phyloP scores from a whole-genome alignment of 768 basidiomycete species.

The Calocybe cyanea region DNA sequence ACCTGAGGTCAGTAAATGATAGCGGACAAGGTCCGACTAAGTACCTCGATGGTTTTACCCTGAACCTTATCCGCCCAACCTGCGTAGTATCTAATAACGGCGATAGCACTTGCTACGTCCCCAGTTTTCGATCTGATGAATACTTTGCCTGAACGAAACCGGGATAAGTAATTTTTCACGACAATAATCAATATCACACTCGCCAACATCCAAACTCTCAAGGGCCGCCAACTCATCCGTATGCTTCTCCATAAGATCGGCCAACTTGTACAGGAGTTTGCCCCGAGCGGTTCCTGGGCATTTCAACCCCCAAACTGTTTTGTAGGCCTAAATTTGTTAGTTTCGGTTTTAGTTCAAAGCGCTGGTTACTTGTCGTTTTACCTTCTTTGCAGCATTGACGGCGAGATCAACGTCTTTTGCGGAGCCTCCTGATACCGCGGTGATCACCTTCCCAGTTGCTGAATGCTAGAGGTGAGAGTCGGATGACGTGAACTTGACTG shows the following conservation, averaged over 20 bases:
- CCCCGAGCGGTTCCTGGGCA: conserved; percentile 35
- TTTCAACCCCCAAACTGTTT: conserved; percentile 66
- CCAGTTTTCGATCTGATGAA: conserved; percentile 41
- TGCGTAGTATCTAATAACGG: conserved; percentile 67
- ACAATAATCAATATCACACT: conserved; percentile 9
- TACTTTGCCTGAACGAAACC: conserved; percentile 43
- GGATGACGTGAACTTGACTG: background rate
- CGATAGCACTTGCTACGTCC: conserved; percentile 46
- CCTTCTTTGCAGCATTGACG: conserved; percentile 55
- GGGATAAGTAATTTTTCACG: background rate
- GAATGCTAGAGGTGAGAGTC: conserved; percentile 20
- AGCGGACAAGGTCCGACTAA: conserved; percentile 76
- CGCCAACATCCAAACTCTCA: conserved; percentile 22
- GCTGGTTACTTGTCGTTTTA: background rate
- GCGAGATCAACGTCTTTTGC: conserved; percentile 63
- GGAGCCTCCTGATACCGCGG: conserved; percentile 49
- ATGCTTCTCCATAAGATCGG: conserved; percentile 25
- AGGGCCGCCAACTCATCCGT: conserved; percentile 26
- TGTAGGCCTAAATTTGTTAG: conserved; percentile 28
- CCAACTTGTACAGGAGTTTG: conserved; percentile 27
- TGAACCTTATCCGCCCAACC: conserved; percentile 84
- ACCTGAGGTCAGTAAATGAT: too few relatives aligned
- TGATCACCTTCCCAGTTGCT: conserved; percentile 60
- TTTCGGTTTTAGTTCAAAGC: too few relatives aligned
- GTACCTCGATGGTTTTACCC: conserved; percentile 67